Evolutionary conservation across 164 flowering plant genomes (phyloP), one percentile per base, ranked within the genome.

Genomic region (Chimonanthus salicifolius): DNA sequence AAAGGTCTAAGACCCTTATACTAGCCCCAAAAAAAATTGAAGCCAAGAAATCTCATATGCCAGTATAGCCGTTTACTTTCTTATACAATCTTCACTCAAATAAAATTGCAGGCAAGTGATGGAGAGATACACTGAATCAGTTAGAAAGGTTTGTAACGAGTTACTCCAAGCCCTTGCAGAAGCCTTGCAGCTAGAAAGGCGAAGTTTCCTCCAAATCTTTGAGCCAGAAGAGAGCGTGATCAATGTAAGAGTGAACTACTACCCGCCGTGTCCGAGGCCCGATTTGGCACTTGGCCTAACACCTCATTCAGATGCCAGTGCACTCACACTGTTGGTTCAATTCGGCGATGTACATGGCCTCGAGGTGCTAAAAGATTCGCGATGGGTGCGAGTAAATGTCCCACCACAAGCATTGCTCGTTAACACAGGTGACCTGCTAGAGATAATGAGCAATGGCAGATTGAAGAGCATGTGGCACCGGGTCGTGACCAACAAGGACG

Each of bases 261-360:
- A 63, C 18, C 65, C 69, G n/a, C 69, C 69, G 45, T 66, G 69
- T 66, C 69, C 69, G 13, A 66, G 49, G 69, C 69, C 69, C 6
- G 7, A 44, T 5, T 44, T 45, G 16, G 47, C 49, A 11, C 9
- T 43, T 3, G 47, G 48, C 7, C 3, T 45, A 66, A 44, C 47
- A 9, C n/a, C 69, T 11, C 48, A 66, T 48, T 4, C 47, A 10
- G 47, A 66, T 43, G 69, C 7, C 4, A 66, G 48, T 45, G 69
- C n/a, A 4, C 49, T 66, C 47, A 13, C 69, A 2, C 16, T 43
- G 7, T 48, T 45, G 45, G 69, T 13, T 15, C 69, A 66, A 44
- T 43, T 43, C 7, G 69, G n/a, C 3, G 18, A 13, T 8, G 44
- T 8, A 9, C 47, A 66, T 7, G 49, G 47, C 48, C 68, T 66